phyloP scores from a whole-genome alignment of 1,139 yeast genomes.

The Hanseniaspora uvarum region DNA sequence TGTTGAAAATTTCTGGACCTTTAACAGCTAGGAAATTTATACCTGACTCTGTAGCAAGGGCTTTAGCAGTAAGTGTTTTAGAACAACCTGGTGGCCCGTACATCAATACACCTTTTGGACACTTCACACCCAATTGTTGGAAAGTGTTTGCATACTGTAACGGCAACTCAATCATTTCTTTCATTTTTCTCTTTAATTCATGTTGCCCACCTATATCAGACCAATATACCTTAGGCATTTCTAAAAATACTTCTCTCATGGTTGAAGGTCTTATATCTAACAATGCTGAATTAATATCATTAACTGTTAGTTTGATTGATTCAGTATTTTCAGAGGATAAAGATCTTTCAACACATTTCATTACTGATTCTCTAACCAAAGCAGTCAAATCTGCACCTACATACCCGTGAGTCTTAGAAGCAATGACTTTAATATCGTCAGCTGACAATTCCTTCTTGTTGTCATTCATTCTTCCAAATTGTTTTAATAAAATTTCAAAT shows the following conservation, averaged over 20 bases:
- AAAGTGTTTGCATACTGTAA: slow-evolving; percentile 74
- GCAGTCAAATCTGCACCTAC: slow-evolving; percentile 88
- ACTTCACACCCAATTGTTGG: slow-evolving; percentile 62
- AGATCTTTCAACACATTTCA: slow-evolving; percentile 66
- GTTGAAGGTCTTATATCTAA: slow-evolving; percentile 85
- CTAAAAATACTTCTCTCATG: slow-evolving; percentile 88
- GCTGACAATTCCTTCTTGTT: slow-evolving; percentile 44
- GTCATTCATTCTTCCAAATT: slow-evolving; percentile 48
- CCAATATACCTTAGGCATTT: slow-evolving; percentile 92
- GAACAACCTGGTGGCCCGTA: slow-evolving; percentile 98
- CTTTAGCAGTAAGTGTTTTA: slow-evolving; percentile 86
- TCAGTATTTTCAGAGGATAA: slow-evolving; percentile 33
- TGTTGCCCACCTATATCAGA: slow-evolving; percentile 93
- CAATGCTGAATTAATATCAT: slow-evolving; percentile 59
- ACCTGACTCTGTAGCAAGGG: slow-evolving; percentile 90
- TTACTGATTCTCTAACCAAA: slow-evolving; percentile 75
- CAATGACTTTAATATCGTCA: slow-evolving; percentile 43
- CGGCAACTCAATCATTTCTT: slow-evolving; percentile 88
- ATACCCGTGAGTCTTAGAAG: slow-evolving; percentile 62
- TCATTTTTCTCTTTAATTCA: slow-evolving; percentile 62
- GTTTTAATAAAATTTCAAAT: slow-evolving; percentile 50
- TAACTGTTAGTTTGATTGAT: slow-evolving; percentile 29
- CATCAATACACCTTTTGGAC: slow-evolving; percentile 82
- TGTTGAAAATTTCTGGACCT: slow-evolving; percentile 90
- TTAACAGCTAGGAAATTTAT: slow-evolving; percentile 84